These are phyloP conservation scores for Arabidopsis lyrata DNA, from an alignment of 441 rosid species.

Conservation along the genomic window DNA sequence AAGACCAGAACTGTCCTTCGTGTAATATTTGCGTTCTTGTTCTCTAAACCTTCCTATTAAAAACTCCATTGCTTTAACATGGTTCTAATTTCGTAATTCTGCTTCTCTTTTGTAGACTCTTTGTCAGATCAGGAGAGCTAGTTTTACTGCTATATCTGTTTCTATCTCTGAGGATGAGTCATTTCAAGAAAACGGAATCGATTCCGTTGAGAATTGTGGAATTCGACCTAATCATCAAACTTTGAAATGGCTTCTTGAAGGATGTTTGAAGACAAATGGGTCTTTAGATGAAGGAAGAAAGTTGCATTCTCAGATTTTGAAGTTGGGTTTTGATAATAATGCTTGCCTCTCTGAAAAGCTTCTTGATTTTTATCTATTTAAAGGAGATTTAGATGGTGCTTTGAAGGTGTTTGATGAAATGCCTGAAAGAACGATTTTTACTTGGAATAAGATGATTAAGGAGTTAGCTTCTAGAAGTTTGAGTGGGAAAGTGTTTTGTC, in stretches of 20 bases:
- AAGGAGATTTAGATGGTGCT: slow-evolving; percentile 57
- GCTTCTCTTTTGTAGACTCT: slow-evolving; percentile 46
- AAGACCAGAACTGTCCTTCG: slow-evolving; percentile 11
- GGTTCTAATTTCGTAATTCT: neutral
- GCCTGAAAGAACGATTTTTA: slow-evolving; percentile 56
- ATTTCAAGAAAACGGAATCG: slow-evolving; percentile 43
- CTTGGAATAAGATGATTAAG: slow-evolving; percentile 68
- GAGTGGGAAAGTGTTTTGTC: slow-evolving; percentile 45
- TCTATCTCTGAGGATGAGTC: slow-evolving; percentile 48
- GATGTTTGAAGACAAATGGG: slow-evolving; percentile 56
- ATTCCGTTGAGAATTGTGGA: slow-evolving; percentile 55
- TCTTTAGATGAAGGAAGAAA: slow-evolving; percentile 55
- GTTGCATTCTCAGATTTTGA: slow-evolving; percentile 68
- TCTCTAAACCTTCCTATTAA: neutral
- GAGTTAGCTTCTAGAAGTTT: slow-evolving; percentile 52
- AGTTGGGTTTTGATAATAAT: slow-evolving; percentile 59
- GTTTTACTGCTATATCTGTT: slow-evolving; percentile 39
- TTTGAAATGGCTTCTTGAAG: slow-evolving; percentile 66
- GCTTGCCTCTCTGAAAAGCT: slow-evolving; percentile 53
- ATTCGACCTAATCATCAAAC: slow-evolving; percentile 58
- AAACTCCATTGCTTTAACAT: slow-evolving; percentile 15
- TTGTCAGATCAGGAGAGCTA: slow-evolving; percentile 44
- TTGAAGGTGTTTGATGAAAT: slow-evolving; percentile 72
- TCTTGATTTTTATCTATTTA: slow-evolving; percentile 52
- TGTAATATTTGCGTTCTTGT: slow-evolving; percentile 7